Base-by-base conservation (phyloP, 2,329 filamentous ascomycete genomes). In the Rutstroemia sp. region DNA sequence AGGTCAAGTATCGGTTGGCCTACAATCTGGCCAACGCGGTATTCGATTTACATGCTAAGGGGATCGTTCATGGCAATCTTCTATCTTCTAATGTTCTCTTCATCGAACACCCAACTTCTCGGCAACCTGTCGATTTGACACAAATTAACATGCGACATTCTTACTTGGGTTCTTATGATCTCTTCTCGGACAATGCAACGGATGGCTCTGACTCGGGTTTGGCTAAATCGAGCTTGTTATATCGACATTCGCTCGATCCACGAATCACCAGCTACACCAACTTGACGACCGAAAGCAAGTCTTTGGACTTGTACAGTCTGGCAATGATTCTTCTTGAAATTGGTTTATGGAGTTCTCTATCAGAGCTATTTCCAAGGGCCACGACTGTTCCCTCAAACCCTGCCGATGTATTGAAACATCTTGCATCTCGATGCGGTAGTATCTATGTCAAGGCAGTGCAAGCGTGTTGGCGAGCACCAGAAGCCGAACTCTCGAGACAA, bases 401-500 rank as follows among this genome's bases (percentile, higher is more conserved):
- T 17, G 53, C 62, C 5, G 57, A 41, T 14, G 57, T 65, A 6
- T 60, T 68, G 38, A 65, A 67, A 53, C 60, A 64, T 41, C 64
- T 70, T 34, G 66, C 67, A 39, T 82, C 12, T 77, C 77, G 65
- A 66, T 91, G 88, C 62, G 87, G 88, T 14, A 87, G 82, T 7
- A 76, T 87, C 0, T 92, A 90, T 69, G 86, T 84, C 78, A 86
- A 84, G 65, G 87, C 86, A 0, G 87, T 89, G 2, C 80, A 87
- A 66, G 78, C 81, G 3, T 91, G 87, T 64, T 84, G 87, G 76
- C 77, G 77, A 57, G 84, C 86, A n/a, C 83, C 86, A 2, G 86
- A 90, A 50, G 76, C 81, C 41, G 80, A 83, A 57, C 70, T 82
- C 7, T 70, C 73, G 0, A 78, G 77, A 1, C 69, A 71, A 34